Evolutionary conservation across 306 rosid species (phyloP), one percentile per base, ranked within the genome.

Genomic region (Fagus crenata): DNA sequence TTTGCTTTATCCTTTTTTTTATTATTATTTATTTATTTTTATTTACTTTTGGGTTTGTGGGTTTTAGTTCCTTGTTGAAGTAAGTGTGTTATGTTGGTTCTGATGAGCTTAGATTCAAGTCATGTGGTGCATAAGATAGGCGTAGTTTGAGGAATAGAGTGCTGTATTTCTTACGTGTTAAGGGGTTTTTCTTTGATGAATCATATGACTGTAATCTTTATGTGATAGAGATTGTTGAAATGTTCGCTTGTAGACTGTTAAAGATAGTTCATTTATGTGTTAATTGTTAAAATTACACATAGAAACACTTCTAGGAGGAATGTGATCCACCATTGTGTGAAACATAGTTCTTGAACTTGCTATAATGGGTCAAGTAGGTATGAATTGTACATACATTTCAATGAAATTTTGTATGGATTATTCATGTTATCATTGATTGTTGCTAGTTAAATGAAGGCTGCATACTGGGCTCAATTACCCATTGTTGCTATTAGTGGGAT

Each of bases 51-150:
- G 61, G 61, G 36, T 59, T 31, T 59, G 31, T 11, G 15, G 56
- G 35, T 28, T 18, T 8, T 59, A 31, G 17, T 59, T 31, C 65
- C 58, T 53, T 53, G 58, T 15, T 53, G 58, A n/a, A 12, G 18
- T 53, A 13, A 53, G 18, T 53, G 58, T 22, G 28, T 22, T 22
- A 22, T 22, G 28, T 22, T 22, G 28, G 28, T 22, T 22, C 28
- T 22, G 28, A 22, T 28, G 31, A 64, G 46, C 11, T 64, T 64
- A 64, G 69, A 15, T 36, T 64, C 69, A 64, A 64, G 69, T 64
- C 46, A 36, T 64, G 4, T 61, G 68, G 17, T 61, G 40, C 41
- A 17, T 28, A 31, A 7, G 35, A 7, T 28, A 0, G 65, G 17
- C 15, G 14, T 58, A 59, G 7, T 46, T 9, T 46, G 7, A 46